Conservation (phyloP, 306 rosid species). For the Ochetophila trinervis region DNA sequence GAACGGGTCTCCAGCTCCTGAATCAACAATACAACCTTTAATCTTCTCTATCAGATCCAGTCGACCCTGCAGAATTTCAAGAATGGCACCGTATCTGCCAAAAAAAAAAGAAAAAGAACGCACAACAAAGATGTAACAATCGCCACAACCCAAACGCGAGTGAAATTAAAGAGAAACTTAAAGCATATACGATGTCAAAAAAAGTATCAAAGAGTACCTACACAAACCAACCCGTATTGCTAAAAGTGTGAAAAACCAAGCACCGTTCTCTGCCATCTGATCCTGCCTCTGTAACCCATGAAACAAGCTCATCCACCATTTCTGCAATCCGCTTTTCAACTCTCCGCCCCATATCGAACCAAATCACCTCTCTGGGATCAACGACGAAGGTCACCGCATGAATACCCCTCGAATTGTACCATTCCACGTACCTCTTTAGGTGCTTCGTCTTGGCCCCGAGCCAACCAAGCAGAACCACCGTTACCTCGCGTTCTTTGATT, state of each 20-base stretch:
- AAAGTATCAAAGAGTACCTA: conserved; percentile 37
- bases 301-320: conserved; percentile 46
- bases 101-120: neutral
- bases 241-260: conserved; percentile 78
- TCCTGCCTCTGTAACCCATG: conserved; percentile 53
- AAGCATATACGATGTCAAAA: neutral
- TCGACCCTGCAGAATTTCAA: conserved; percentile 43
- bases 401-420: conserved; percentile 75
- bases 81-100: conserved; percentile 72
- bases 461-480: conserved; percentile 87
- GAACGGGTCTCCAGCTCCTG: conserved; percentile 83
- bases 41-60: conserved; percentile 59
- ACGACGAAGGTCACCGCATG: conserved; percentile 68
- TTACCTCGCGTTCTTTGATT: conserved; percentile 26
- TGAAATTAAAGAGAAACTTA: neutral
- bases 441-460: conserved; percentile 74
- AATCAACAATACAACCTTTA: conserved; percentile 80
- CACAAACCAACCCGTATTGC: conserved; percentile 97
- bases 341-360: conserved; percentile 51
- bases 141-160: neutral
- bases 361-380: conserved; percentile 48
- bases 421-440: conserved; percentile 71
- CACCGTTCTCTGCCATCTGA: conserved; percentile 57
- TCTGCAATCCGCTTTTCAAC: conserved; percentile 46
- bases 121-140: neutral